Percentiles rank a stretch among this genome's conserved stretches.
These are phyloP conservation scores for Sambucus nigra DNA, from an alignment of 129 eudicot genomes.

Conservation along the genomic window DNA sequence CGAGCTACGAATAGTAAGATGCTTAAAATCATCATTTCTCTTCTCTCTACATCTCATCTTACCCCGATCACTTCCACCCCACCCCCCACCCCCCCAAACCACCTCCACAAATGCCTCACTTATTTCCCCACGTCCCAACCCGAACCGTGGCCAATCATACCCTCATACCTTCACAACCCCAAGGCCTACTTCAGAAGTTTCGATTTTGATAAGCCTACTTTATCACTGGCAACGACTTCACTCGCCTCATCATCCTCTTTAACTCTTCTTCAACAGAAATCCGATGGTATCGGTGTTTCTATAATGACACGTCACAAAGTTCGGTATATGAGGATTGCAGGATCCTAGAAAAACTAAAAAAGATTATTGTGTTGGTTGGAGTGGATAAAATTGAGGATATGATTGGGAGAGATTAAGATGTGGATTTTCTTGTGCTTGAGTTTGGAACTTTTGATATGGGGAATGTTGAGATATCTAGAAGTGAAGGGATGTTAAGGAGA, in stretches of 20 bases:
- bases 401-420: constrained; percentile 73
- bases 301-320: constrained; percentile 54
- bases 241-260: too few species aligned
- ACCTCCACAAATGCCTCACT: background rate
- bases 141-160: constrained; percentile 87
- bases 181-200: too few species aligned
- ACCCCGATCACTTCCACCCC: constrained; percentile 48
- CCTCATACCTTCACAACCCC: too few species aligned
- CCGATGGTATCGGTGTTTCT: too few species aligned
- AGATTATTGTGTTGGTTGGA: constrained; percentile 59
- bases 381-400: constrained; percentile 87
- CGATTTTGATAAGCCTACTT: too few species aligned
- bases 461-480: constrained; percentile 12
- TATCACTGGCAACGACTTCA: too few species aligned
- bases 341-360: constrained; percentile 57
- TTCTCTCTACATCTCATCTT: too few species aligned
- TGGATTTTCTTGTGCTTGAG: constrained; percentile 61
- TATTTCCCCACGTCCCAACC: constrained; percentile 7
- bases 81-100: constrained; percentile 38
- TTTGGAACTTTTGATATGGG: constrained; percentile 67
- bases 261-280: too few species aligned
- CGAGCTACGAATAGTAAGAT: constrained; percentile 33
- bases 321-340: constrained; percentile 77
- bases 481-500: constrained; percentile 31
- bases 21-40: constrained; percentile 41